Conservation (phyloP, 192 early-diverging fungal species). For the Mortierella claussenii region DNA sequence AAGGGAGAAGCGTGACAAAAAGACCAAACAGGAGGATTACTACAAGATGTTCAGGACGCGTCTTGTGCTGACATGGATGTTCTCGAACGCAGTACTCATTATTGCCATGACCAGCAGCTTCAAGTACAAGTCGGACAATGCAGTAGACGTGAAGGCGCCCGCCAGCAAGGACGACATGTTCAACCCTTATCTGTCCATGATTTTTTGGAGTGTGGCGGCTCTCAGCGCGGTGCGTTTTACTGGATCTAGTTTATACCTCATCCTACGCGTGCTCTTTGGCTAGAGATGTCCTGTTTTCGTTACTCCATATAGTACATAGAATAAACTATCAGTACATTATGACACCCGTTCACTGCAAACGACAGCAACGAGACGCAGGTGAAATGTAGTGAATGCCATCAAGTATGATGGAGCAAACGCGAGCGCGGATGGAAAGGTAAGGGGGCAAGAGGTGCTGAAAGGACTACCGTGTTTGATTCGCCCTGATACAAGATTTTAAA, state of each 20-base stretch:
- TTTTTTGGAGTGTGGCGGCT: constrained; percentile 86
- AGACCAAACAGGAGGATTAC: constrained; percentile 89
- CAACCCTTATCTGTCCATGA: constrained; percentile 82
- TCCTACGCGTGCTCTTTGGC: constrained; percentile 67
- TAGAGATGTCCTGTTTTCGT: no score
- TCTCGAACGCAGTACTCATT: constrained; percentile 83
- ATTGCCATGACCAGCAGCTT: constrained; percentile 71
- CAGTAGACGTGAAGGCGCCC: neutral
- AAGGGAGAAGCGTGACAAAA: constrained; percentile 75
- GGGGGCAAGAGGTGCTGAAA: no score
- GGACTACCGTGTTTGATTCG: no score
- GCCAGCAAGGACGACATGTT: constrained; percentile 54
- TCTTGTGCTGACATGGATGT: constrained; percentile 88
- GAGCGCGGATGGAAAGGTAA: no score
- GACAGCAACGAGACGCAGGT: no score
- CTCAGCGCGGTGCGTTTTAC: constrained; percentile 79
- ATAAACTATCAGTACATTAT: no score
- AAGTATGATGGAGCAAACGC: no score
- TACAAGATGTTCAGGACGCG: constrained; percentile 89
- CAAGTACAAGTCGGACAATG: neutral
- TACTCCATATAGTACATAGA: no score
- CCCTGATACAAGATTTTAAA: no score
- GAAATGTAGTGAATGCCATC: no score
- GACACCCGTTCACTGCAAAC: no score
- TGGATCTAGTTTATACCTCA: constrained; percentile 77